A percentile compares a stretch with the other conserved stretches of the same genome.
Conservation (phyloP, 371 early-diverging fungal species). For the Syncephalastrum sp. region DNA sequence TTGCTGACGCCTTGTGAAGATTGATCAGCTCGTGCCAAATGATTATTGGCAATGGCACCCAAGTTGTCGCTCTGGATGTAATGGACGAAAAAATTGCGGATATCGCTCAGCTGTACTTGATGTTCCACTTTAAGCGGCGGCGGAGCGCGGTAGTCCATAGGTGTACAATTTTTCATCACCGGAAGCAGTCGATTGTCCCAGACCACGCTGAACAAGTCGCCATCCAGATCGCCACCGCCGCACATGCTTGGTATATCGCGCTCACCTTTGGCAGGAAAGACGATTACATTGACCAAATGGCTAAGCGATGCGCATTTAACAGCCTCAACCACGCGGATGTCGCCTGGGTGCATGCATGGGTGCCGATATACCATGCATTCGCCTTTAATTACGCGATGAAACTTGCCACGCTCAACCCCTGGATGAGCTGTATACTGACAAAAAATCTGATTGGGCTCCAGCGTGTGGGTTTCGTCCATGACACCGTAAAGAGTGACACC, state of each 20-base stretch:
- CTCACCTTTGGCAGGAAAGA: conserved; percentile 69
- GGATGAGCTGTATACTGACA: conserved; percentile 33
- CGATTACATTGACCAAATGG: conserved; percentile 71
- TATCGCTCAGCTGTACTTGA: conserved; percentile 38
- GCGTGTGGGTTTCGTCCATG: conserved; percentile 68
- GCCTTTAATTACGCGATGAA: conserved; percentile 38
- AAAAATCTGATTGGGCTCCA: conserved; percentile 68
- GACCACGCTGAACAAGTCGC: conserved; percentile 61
- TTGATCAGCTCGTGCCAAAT: conserved; percentile 58
- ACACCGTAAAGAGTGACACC: conserved; percentile 69
- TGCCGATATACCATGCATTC: conserved; percentile 57
- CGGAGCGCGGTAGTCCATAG: conserved; percentile 56
- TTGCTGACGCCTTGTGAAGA: conserved; percentile 27
- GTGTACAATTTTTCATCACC: conserved; percentile 22
- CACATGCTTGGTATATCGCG: conserved; percentile 71
- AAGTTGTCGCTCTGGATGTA: conserved; percentile 63
- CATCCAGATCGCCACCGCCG: conserved; percentile 80
- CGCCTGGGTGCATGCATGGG: conserved; percentile 78
- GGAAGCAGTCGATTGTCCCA: conserved; percentile 27
- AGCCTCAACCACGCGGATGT: conserved; percentile 62
- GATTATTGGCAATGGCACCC: conserved; percentile 64
- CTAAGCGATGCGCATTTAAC: conserved; percentile 57
- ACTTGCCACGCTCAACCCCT: conserved; percentile 2
- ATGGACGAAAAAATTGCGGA: conserved; percentile 60
- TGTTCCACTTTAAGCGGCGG: too few species aligned